phyloP scores from a whole-genome alignment of 306 rosid species.

The Citrullus colocynthis region DNA sequence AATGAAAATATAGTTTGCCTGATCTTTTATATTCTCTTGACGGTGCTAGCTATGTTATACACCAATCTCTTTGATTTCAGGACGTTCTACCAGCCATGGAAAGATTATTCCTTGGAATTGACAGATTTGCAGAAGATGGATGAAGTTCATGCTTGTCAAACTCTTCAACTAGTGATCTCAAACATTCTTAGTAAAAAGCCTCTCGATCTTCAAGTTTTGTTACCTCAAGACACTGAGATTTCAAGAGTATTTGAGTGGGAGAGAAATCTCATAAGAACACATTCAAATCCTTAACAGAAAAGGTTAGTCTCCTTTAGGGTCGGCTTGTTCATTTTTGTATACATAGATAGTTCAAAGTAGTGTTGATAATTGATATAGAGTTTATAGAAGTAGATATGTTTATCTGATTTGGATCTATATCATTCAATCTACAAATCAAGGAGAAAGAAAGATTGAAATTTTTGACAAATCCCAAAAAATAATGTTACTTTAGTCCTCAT shows the following conservation, averaged over 20 bases:
- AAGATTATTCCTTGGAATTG: slow-evolving; percentile 31
- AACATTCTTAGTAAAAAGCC: slow-evolving; percentile 37
- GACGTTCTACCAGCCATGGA: slow-evolving; percentile 64
- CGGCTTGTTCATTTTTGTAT: not conserved
- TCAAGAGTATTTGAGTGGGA: slow-evolving; percentile 55
- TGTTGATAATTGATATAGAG: not conserved
- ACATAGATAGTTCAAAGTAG: not conserved
- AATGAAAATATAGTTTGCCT: not conserved
- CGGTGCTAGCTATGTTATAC: not conserved
- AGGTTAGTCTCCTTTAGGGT: not conserved
- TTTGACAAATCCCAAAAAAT: not conserved
- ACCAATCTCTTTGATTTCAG: slow-evolving; percentile 20
- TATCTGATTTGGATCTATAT: not conserved
- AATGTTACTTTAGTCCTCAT: not conserved
- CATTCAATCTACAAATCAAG: too few relatives aligned
- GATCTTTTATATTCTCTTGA: not conserved
- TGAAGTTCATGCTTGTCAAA: slow-evolving; percentile 63
- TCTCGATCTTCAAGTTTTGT: slow-evolving; percentile 24
- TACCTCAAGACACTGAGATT: slow-evolving; percentile 32
- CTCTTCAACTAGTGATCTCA: slow-evolving; percentile 37
- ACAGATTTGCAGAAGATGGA: slow-evolving; percentile 43
- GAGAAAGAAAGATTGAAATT: not conserved
- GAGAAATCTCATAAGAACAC: slow-evolving; percentile 24
- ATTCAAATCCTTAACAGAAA: not conserved
- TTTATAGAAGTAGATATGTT: not conserved